phyloP scores from a whole-genome alignment of 2,329 filamentous ascomycete species.

The Leptographium flavum region DNA sequence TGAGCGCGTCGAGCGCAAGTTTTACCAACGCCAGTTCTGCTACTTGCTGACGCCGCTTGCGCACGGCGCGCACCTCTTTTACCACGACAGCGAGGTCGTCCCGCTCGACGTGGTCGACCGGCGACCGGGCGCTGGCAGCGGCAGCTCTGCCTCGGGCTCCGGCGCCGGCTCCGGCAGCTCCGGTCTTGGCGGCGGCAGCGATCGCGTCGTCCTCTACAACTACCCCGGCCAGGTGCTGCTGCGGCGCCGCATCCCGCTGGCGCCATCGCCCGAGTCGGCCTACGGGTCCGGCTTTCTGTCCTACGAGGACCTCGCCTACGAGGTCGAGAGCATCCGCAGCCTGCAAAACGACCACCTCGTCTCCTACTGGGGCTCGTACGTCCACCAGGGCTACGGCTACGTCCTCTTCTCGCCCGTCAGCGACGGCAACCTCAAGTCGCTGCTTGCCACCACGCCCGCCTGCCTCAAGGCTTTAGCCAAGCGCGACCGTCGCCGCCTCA shows the following conservation, averaged over 20 bases:
- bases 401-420: conserved; percentile 51
- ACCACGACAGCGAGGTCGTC: conserved; percentile 53
- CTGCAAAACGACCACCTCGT: conserved; percentile 55
- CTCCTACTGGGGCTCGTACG: conserved; percentile 59
- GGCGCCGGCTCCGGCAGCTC: conserved; percentile 23
- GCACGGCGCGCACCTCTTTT: conserved; percentile 43
- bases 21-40: conserved; percentile 55
- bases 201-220: conserved; percentile 50
- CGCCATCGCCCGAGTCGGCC: conserved; percentile 12
- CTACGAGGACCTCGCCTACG: conserved; percentile 41
- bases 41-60: conserved; percentile 53
- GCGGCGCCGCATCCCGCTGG: conserved; percentile 42
- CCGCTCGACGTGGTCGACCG: conserved; percentile 54
- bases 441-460: conserved; percentile 48
- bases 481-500: conserved; percentile 38
- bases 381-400: conserved; percentile 47
- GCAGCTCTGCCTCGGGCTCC: not conserved
- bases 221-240: conserved; percentile 41
- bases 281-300: conserved; percentile 27
- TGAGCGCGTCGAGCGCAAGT: conserved; percentile 50
- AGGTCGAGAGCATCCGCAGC: conserved; percentile 42
- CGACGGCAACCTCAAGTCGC: conserved; percentile 52
- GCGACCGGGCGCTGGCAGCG: not conserved
- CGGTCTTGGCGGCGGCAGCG: conserved; percentile 30
- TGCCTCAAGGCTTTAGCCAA: conserved; percentile 50